Percentiles rank a stretch among this genome's conserved stretches.
Conservation (phyloP, 495 filamentous ascomycete genomes). For the Corynascus novoguineensis region DNA sequence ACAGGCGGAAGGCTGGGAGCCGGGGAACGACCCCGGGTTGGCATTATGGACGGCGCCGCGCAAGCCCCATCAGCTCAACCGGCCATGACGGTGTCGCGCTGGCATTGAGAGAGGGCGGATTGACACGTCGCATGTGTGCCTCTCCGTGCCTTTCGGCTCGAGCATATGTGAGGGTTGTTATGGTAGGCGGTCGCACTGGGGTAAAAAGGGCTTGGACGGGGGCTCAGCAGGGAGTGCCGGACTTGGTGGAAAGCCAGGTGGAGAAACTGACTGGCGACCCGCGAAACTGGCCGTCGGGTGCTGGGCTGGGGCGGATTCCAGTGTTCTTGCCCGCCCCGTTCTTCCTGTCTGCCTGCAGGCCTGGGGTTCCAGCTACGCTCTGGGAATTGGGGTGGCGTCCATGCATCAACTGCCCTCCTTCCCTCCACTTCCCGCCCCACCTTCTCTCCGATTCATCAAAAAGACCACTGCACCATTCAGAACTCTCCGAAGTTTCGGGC, state of each 20-base stretch:
- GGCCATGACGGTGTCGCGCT: constrained; percentile 24
- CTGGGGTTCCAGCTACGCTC: too few relatives aligned
- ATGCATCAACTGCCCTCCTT: neutral
- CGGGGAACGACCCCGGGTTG: constrained; percentile 24
- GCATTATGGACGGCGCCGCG: constrained; percentile 29
- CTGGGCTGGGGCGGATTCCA: too few relatives aligned
- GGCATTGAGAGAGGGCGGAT: constrained; percentile 18
- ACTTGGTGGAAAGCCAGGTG: neutral
- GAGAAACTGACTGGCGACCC: neutral
- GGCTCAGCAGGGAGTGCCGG: neutral
- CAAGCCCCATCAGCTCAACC: constrained; percentile 28
- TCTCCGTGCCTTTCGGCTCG: constrained; percentile 11
- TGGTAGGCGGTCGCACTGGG: neutral
- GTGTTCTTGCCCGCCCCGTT: too few relatives aligned
- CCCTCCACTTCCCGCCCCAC: too few relatives aligned
- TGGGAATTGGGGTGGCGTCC: too few relatives aligned
- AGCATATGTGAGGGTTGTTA: constrained; percentile 1
- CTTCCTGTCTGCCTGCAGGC: neutral
- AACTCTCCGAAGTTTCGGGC: too few relatives aligned
- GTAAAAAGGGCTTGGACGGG: constrained; percentile 1
- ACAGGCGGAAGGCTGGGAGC: constrained; percentile 26
- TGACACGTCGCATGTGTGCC: constrained; percentile 22
- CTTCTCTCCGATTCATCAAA: too few relatives aligned
- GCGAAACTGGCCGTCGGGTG: neutral
- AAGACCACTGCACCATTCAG: too few relatives aligned